Base-by-base conservation (phyloP, 2,329 filamentous ascomycete genomes). In the Cladosporium sp. region DNA sequence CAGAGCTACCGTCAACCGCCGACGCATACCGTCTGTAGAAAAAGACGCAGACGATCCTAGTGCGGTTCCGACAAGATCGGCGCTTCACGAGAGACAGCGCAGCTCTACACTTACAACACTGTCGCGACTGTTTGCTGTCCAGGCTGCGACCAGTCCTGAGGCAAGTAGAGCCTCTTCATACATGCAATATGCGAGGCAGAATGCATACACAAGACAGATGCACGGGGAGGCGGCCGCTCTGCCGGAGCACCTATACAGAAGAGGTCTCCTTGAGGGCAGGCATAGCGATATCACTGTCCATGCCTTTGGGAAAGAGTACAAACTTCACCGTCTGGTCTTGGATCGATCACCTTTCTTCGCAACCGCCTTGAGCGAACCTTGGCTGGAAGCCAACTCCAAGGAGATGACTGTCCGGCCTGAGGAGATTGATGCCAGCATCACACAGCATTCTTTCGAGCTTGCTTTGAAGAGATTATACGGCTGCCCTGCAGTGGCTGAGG, bases 261-360 rank as follows among this genome's bases (percentile, higher is more conserved):
- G 74, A 52, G 77, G 77, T 18, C 66, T 80, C 27, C 62, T 78
- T 12, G 67, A 72, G 51, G 77, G 77, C 11, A 67, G 70, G 4
- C 76, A 79, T 54, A 78, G 75, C 0, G 77, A 80, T 55, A 78
- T 80, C 43, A 73, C 72, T 18, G 62, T 80, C 43, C 65, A 73
- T 49, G 77, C 77, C 1, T 80, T 80, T 57, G 72, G 72, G 8
- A 71, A 73, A 38, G 65, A 66, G 41, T 80, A 80, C 61, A 69
- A 69, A 51, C 68, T 80, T 6, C 77, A 80, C 57, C 74, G 77
- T 15, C 64, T 80, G 7, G 70, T 80, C 16, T 72, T 80, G 16
- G 77, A 79, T 58, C 72, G 74, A 45, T 75, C 78, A 4, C 76
- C 77, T 0, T 80, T 78, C 69, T 80, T 80, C 61, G 69, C 72